Evolutionary conservation across 2,329 filamentous ascomycete genomes (phyloP).

Genomic region (Pyrenochaeta sp.): DNA sequence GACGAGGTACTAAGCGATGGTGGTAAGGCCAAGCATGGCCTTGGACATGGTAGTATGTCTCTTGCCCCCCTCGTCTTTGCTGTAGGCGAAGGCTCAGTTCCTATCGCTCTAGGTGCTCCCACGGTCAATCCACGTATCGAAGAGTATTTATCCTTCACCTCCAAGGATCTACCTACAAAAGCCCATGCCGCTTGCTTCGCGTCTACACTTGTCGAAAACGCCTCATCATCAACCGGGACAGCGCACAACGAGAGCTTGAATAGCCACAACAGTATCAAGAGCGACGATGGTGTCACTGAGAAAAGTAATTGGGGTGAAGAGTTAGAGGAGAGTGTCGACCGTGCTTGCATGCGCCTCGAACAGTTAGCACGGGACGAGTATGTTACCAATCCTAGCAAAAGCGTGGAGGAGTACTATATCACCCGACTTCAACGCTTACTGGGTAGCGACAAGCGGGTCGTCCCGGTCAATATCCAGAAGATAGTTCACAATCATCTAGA

Average conservation of each 20-base stretch:
- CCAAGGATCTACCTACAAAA: conserved; percentile 35
- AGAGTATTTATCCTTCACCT: conserved; percentile 40
- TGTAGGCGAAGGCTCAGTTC: conserved; percentile 25
- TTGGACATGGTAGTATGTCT: conserved; percentile 20
- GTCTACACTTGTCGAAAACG: conserved; percentile 23
- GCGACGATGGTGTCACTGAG: conserved; percentile 40
- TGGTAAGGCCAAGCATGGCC: conserved; percentile 15
- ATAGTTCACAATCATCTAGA: neutral
- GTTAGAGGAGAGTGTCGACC: conserved; percentile 36
- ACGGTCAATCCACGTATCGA: conserved; percentile 36
- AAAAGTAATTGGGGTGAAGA: conserved; percentile 47
- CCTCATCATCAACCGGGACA: conserved; percentile 12
- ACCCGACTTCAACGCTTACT: conserved; percentile 34
- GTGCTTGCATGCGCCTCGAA: conserved; percentile 34
- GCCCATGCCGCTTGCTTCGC: conserved; percentile 22
- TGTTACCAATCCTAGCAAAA: conserved; percentile 23
- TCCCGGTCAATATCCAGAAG: conserved; percentile 29
- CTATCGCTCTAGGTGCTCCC: conserved; percentile 39
- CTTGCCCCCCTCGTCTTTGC: conserved; percentile 4
- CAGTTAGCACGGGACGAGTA: conserved; percentile 45
- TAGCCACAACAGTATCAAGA: conserved; percentile 24
- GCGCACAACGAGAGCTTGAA: conserved; percentile 10
- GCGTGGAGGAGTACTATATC: conserved; percentile 36
- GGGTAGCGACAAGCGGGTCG: conserved; percentile 16
- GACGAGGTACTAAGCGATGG: conserved; percentile 29